Base-by-base conservation (phyloP, 2,329 filamentous ascomycete genomes). In the Orbilia ellipsospora region DNA sequence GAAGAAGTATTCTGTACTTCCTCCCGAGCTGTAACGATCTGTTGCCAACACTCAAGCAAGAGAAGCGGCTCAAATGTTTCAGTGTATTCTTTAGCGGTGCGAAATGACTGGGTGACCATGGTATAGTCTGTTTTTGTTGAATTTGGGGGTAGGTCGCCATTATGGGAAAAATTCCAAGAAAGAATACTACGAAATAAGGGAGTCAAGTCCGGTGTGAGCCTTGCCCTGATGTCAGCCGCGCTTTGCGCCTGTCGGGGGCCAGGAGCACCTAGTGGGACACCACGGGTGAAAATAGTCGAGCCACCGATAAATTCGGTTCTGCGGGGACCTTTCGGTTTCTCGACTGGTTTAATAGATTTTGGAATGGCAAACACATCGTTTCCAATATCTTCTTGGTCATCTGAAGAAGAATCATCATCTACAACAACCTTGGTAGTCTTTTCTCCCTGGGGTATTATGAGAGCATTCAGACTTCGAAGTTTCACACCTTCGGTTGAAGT, bases 21-120 rank as follows among this genome's bases (percentile, higher is more conserved):
- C 80, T 97, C 93, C 81, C 94, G 94, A 18, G 92, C 88, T 59
- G 93, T 94, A 60, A 96, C 90, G 81, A 99, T 95, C 3, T 92
- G 92, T 81, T 96, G 92, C 95, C 95, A 99, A 31, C 94, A 94
- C 84, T 99, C 95, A 26, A 96, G 90, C 31, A 95, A 89, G 40
- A 99, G 86, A 20, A 99, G 85, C 4, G 94, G 94, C 78, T 96
- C 90, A 82, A 99, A 99, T 0, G 93, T 97, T 73, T 88, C 86
- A 81, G 96, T 92, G 81, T 99, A 99, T 59, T 92, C 89, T 51
- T 84, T 84, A 0, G 93, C 91, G 78, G 93, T 90, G 28, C 85
- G 82, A 82, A 97, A 99, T 0, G 88, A 88, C 76, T 92, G 90
- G 4, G 90, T 89, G 10, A 99, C 94, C 64, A 88, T 85, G 55